Evolutionary conservation across 2,329 filamentous ascomycete genomes (phyloP).

Genomic region (Dactylellina sp.): DNA sequence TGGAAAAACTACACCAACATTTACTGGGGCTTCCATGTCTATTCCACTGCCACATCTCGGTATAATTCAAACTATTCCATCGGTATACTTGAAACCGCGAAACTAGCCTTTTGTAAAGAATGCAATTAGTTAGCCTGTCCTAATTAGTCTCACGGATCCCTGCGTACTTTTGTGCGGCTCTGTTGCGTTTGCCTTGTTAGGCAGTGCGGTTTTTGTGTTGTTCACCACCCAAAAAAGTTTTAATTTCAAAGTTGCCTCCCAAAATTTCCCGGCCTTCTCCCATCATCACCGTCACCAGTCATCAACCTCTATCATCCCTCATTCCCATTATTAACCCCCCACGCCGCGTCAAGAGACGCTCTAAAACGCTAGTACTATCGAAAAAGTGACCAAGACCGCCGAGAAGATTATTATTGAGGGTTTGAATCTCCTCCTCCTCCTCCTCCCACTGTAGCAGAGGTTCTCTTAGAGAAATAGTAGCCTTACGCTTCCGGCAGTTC

Average conservation of each 20-base stretch:
- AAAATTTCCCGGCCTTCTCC: constrained; percentile 17
- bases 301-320: constrained; percentile 8
- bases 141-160: too few relatives aligned
- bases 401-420: constrained; percentile 34
- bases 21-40: too few relatives aligned
- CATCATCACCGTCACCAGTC: constrained; percentile 18
- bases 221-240: constrained; percentile 31
- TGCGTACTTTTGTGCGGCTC: not conserved
- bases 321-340: constrained; percentile 15
- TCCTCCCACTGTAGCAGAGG: constrained; percentile 1
- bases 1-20: too few relatives aligned
- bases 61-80: too few relatives aligned
- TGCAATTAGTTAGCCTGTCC: too few relatives aligned
- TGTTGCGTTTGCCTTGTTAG: not conserved
- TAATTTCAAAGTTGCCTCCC: constrained; percentile 27
- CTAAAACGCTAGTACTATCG: not conserved
- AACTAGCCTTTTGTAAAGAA: too few relatives aligned
- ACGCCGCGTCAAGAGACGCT: constrained; percentile 5
- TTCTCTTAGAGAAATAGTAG: constrained; percentile 18
- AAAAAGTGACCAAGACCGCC: constrained; percentile 11
- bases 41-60: too few relatives aligned
- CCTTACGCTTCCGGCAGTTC: constrained; percentile 56
- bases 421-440: constrained; percentile 28
- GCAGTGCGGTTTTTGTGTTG: constrained; percentile 35
- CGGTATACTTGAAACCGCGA: too few relatives aligned